Evolutionary conservation across 352 stramenopile species (phyloP).

Genomic region (Phytophthora litchii): DNA sequence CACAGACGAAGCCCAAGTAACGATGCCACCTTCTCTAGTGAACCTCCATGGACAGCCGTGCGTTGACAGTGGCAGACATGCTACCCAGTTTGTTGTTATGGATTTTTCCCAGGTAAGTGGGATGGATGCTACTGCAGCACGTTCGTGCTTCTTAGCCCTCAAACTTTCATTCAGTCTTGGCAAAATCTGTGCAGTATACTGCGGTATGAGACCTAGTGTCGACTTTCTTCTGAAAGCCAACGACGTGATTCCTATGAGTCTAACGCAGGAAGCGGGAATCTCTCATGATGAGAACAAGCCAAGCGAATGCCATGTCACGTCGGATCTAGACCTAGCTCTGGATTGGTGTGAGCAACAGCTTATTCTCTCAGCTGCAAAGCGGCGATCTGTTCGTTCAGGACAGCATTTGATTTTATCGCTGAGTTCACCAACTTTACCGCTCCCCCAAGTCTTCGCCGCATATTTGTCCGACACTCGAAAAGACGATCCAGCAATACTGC

Average conservation of each 20-base stretch:
- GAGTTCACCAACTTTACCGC: conserved; percentile 34
- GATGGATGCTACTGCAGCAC: conserved; percentile 76
- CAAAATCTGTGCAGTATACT: conserved; percentile 64
- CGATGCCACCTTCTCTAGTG: conserved; percentile 30
- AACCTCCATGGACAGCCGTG: conserved; percentile 53
- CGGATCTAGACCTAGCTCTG: conserved; percentile 57
- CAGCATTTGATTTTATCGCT: conserved; percentile 26
- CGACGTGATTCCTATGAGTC: conserved; percentile 40
- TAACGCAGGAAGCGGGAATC: conserved; percentile 4
- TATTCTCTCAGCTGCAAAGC: conserved; percentile 47
- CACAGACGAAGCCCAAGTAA: conserved; percentile 14
- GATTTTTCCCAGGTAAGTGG: conserved; percentile 82
- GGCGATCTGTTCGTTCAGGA: conserved; percentile 46
- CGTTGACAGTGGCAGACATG: conserved; percentile 31
- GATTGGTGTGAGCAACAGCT: conserved; percentile 75
- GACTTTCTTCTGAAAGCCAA: conserved; percentile 66
- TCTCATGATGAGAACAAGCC: conserved; percentile 6
- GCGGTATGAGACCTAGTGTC: conserved; percentile 58
- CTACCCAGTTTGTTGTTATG: conserved; percentile 74
- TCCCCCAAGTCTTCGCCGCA: conserved; percentile 49
- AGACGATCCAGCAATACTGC: conserved; percentile 12
- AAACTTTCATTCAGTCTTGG: conserved; percentile 64
- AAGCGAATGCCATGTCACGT: conserved; percentile 43
- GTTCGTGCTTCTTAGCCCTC: conserved; percentile 72
- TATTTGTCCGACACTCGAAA: conserved; percentile 41